A percentile compares a stretch with the other conserved stretches of the same genome.
Conservation (phyloP, 2,329 filamentous ascomycete genomes). For the Fusarium sp. region DNA sequence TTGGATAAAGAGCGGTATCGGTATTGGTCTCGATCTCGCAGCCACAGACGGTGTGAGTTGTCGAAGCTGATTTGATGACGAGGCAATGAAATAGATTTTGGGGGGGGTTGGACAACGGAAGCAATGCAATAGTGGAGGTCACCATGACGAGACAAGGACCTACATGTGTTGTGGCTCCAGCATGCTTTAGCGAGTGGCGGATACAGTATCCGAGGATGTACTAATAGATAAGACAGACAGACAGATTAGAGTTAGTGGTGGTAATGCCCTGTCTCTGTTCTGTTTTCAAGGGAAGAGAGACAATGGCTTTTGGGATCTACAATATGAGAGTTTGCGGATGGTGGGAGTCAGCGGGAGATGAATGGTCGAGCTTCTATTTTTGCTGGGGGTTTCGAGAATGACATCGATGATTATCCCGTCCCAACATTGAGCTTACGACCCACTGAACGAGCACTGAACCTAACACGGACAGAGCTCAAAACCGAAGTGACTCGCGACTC, state of each 20-base stretch:
- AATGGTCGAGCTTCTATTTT: constrained; percentile 32
- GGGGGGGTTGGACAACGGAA: constrained; percentile 38
- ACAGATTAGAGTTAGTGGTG: neutral
- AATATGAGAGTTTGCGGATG: constrained; percentile 22
- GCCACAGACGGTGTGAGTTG: constrained; percentile 34
- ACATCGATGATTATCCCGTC: constrained; percentile 37
- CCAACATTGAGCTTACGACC: constrained; percentile 41
- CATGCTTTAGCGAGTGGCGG: constrained; percentile 39
- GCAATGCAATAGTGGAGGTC: constrained; percentile 25
- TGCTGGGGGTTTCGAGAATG: constrained; percentile 39
- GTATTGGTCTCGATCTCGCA: constrained; percentile 20
- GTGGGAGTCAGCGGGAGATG: constrained; percentile 14
- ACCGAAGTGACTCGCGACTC: neutral
- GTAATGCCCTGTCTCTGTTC: neutral
- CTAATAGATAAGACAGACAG: constrained; percentile 6
- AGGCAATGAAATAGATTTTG: constrained; percentile 35
- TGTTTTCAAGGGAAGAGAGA: neutral
- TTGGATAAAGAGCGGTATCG: constrained; percentile 36
- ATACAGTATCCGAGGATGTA: constrained; percentile 19
- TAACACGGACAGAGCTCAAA: neutral
- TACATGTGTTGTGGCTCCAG: constrained; percentile 51
- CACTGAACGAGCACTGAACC: neutral
- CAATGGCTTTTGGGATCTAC: constrained; percentile 23
- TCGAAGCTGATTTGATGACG: constrained; percentile 48
- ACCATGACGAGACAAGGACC: constrained; percentile 44